Evolutionary conservation across 2,329 filamentous ascomycete genomes (phyloP), one percentile per base, ranked within the genome.

Genomic region (Didymella sp.): DNA sequence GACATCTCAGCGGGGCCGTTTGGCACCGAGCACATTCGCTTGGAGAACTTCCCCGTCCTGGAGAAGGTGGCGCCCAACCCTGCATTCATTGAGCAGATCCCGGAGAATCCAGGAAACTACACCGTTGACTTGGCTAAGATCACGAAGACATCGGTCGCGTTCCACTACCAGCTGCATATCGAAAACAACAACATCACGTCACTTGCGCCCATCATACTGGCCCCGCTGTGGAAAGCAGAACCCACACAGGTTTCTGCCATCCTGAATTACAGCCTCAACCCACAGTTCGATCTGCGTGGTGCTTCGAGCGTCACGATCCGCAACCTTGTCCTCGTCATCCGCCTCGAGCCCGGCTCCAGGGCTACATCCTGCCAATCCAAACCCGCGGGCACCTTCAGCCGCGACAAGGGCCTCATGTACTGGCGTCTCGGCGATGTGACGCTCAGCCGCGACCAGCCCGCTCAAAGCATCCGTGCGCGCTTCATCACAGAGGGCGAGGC

Each of bases 21-120:
- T 50, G 79, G 79, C 21, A 77, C 75, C 2, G 84, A 93, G 68
- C 88, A 81, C 2, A 89, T 98, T 63, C 88, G 91, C 19, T 85
- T 99, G 58, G 91, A 96, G 69, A 95, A 96, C 73, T 96, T 96
- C 73, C 79, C 88, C 9, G 84, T 85, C n/a, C 84, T 99, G 6
- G 95, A 98, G 69, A 92, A 91, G 69, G 93, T 99, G 54, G 93
- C 92, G 0, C 92, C 93, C 1, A 99, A 99, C 74, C 91, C 92
- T 40, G 90, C 92, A 55, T 96, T 98, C 77, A 87, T 98, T 48
- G 86, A 88, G 28, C 89, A 92, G 64, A 81, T 84, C 1, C 71
- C 82, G 1, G 86, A 89, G 9, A 87, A 85, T 56, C 84, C 89
- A 3, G 93, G 96, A 56, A 89, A 94, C 71, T 99, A 96, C 77